Base-by-base conservation (phyloP, 2,329 filamentous ascomycete species). In the Hortaea sp. region DNA sequence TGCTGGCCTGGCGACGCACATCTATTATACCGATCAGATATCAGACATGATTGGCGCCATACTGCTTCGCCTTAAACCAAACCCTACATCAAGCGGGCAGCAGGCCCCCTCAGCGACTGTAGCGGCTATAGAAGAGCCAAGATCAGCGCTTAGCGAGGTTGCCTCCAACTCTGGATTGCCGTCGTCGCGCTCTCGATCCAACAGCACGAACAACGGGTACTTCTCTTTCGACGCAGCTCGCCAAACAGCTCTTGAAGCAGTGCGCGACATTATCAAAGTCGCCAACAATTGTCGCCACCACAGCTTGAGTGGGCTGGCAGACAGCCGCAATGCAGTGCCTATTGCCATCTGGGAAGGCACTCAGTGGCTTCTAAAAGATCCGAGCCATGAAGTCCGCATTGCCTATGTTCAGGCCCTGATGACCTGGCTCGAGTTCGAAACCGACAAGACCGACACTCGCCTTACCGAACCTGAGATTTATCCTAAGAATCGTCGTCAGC, bases 21-120 rank as follows among this genome's bases (percentile, higher is more conserved):
- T 95, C 30, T 98, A 98, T 70, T 98, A 98, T 63, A 86, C 86
- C 1, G 90, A 97, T 57, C 92, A 98, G 65, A 87, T 97, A 46
- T 82, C 85, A 1, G 92, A 98, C 65, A 95, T 97, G 88, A 81
- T 95, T 43, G 77, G 81, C 13, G 81, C 87, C 0, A 82, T 97
- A 39, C 69, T 97, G 11, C 70, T 78, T 29, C 82, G 88, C 13
- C 73, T 97, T 29, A 92, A 85, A 64, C 86, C 88, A 7, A 56
- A 52, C 43, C 46, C 58, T 7, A 47, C 57, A 7, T 47, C 53
- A 28, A 52, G 46, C 29, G 53, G 47, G 31, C 48, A 49, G 39
- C 49, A 49, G 30, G 55, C 58, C 35, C 69, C 73, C 3, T 68
- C 69, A 11, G 63, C 70, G 10, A 60, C 71, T 10, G 69, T 69